Evolutionary conservation across 2,329 filamentous ascomycete genomes (phyloP), one percentile per base, ranked within the genome.

Genomic region (Metarhizium sp.): DNA sequence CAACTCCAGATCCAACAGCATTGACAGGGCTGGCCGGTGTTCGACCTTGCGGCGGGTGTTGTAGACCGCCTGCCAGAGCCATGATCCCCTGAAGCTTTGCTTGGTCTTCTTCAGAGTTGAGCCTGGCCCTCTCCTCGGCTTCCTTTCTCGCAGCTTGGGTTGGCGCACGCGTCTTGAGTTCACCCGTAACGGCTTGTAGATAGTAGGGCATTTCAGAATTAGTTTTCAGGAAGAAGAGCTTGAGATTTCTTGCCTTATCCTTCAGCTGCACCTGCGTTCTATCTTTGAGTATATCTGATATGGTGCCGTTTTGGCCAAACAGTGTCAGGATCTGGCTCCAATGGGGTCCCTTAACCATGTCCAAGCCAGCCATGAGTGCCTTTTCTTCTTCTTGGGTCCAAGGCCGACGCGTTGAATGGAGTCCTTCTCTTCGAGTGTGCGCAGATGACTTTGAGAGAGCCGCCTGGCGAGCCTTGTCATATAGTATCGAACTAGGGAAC

Each of bases 361-460:
- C 91, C 4, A 96, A 80, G 1, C 91, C 91, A 51, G 87, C 83
- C 86, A 96, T 92, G 18, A 96, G 77, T 0, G 91, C 90, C 68
- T 91, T 90, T 67, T 96, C 91, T 70, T 96, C 91, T 59, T 94
- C 89, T 4, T 87, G 85, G 0, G 87, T 90, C 91, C 91, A 96
- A 0, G 91, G 90, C 32, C 91, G 81, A 36, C 91, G 81, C 2
- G 81, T 82, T 1, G 80, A 83, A 60, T 82, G 79, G 2, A 79
- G 68, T 2, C 81, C 81, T 63, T 84, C 81, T 46, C 80, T 70
- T 32, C 81, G 69, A 2, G 78, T 76, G 54, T 81, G 79, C 2
- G 77, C 75, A 2, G 78, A 76, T 0, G 77, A 78, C 60, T 82
- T 81, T 6, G 78, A 79, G 0, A 81, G 73, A 0, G 80, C 80